Conservation (phyloP, 495 filamentous ascomycete species). For the Acidiella bohemica region DNA sequence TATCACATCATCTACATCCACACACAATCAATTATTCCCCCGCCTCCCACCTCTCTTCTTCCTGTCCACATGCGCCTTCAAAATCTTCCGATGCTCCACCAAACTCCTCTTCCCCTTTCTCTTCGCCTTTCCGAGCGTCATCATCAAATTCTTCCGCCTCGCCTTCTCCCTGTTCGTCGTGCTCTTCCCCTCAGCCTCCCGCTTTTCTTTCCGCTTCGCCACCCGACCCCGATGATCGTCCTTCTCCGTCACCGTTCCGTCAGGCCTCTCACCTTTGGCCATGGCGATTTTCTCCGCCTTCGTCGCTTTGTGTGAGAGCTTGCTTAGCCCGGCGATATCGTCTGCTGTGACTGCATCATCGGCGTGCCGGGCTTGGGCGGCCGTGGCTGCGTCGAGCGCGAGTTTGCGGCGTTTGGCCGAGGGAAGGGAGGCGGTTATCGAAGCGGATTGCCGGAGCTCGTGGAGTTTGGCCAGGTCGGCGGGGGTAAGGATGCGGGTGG, state of each 20-base stretch:
- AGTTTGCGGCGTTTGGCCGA: conserved; percentile 21
- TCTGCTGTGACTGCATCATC: conserved; percentile 78
- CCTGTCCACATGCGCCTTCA: conserved; percentile 72
- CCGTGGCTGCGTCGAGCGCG: conserved; percentile 20
- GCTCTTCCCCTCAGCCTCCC: conserved; percentile 77
- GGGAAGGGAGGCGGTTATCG: conserved; percentile 47
- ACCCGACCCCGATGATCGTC: conserved; percentile 58
- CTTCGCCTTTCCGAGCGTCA: conserved; percentile 92
- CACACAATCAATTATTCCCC: conserved; percentile 41
- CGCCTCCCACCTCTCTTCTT: conserved; percentile 73
- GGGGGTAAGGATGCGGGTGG: conserved; percentile 76
- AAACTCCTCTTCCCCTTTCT: conserved; percentile 86
- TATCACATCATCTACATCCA: background rate
- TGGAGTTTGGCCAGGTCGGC: conserved; percentile 85
- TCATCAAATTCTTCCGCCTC: conserved; percentile 91
- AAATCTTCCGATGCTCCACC: conserved; percentile 58
- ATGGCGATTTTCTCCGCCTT: conserved; percentile 72
- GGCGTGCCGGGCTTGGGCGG: conserved; percentile 44
- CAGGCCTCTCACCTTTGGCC: conserved; percentile 50
- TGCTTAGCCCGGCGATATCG: conserved; percentile 61
- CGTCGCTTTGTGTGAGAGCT: conserved; percentile 54
- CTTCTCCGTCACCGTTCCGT: conserved; percentile 40
- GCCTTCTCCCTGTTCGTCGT: conserved; percentile 97
- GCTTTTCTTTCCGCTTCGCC: conserved; percentile 68
- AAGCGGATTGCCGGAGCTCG: conserved; percentile 64